A percentile compares a stretch with the other conserved stretches of the same genome.
Conservation (phyloP, 1,139 yeast genomes). For the Kodamaea anthophila region DNA sequence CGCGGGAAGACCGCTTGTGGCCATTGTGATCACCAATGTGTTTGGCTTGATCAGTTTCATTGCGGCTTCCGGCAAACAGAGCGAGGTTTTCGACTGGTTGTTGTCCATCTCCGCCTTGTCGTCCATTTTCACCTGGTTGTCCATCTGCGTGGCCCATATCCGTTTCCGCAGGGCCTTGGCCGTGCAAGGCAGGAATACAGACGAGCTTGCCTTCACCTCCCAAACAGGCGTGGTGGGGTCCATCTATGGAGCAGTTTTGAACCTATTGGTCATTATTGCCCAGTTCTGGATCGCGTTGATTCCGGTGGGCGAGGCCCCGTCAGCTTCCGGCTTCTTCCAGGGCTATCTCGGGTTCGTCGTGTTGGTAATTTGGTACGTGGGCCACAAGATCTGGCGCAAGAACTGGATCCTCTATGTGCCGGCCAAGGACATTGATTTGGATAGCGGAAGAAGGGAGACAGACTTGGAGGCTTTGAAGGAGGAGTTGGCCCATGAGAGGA, state of each 20-base stretch:
- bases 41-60: constrained; percentile 25
- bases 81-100: constrained; percentile 31
- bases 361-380: constrained; percentile 29
- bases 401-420: constrained; percentile 35
- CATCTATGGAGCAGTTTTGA: constrained; percentile 40
- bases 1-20: constrained; percentile 26
- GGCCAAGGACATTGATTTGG: constrained; percentile 54
- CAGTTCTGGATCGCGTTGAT: constrained; percentile 43
- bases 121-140: constrained; percentile 36
- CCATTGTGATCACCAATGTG: constrained; percentile 22
- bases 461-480: constrained; percentile 61
- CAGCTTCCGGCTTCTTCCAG: constrained; percentile 30
- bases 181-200: constrained; percentile 32
- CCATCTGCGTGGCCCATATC: constrained; percentile 32
- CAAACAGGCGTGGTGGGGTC: constrained; percentile 56
- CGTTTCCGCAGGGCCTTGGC: constrained; percentile 31
- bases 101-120: constrained; percentile 34
- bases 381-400: constrained; percentile 37
- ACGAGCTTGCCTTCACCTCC: constrained; percentile 48
- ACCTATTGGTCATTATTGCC: constrained; percentile 46
- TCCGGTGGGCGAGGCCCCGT: constrained; percentile 33
- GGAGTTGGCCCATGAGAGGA: constrained; percentile 60
- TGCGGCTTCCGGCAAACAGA: constrained; percentile 30
- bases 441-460: constrained; percentile 63
- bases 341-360: constrained; percentile 35